These are phyloP conservation scores for Ophiostoma perfectum DNA, from an alignment of 2,329 filamentous ascomycete genomes.

Conservation along the genomic window DNA sequence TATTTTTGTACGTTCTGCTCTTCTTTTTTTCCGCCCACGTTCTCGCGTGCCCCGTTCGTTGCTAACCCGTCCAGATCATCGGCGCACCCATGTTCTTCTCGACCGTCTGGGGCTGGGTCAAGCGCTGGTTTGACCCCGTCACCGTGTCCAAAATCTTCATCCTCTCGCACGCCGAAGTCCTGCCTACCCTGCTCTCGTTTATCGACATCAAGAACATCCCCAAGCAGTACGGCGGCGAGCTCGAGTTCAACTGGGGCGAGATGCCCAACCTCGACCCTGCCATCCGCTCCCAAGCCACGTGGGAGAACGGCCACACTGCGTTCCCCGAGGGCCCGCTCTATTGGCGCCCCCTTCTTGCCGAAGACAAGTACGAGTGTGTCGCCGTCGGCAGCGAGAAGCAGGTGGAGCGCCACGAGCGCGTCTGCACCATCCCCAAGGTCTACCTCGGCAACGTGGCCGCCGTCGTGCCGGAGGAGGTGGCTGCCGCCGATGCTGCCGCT, in stretches of 20 bases:
- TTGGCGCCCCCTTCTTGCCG: constrained; percentile 47
- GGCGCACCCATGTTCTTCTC: constrained; percentile 87
- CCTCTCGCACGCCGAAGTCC: constrained; percentile 65
- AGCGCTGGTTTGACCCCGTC: constrained; percentile 90
- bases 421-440: constrained; percentile 48
- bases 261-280: constrained; percentile 65
- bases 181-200: constrained; percentile 70
- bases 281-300: constrained; percentile 46
- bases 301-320: constrained; percentile 47
- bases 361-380: constrained; percentile 47
- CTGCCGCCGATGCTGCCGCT: background rate
- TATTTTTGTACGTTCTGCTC: constrained; percentile 46
- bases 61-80: constrained; percentile 48
- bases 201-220: constrained; percentile 81
- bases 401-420: constrained; percentile 41
- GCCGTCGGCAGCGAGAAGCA: constrained; percentile 47
- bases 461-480: constrained; percentile 19
- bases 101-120: constrained; percentile 91
- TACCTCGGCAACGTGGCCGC: constrained; percentile 29
- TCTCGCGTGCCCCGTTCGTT: constrained; percentile 30
- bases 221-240: constrained; percentile 79
- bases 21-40: constrained; percentile 17
- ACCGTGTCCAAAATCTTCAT: constrained; percentile 97
- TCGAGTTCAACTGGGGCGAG: constrained; percentile 77
- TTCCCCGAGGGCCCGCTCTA: constrained; percentile 55